Percentiles rank a stretch among this genome's conserved stretches.
Evolutionary conservation across 441 rosid species (phyloP).

Genomic region (Jatropha multifida): DNA sequence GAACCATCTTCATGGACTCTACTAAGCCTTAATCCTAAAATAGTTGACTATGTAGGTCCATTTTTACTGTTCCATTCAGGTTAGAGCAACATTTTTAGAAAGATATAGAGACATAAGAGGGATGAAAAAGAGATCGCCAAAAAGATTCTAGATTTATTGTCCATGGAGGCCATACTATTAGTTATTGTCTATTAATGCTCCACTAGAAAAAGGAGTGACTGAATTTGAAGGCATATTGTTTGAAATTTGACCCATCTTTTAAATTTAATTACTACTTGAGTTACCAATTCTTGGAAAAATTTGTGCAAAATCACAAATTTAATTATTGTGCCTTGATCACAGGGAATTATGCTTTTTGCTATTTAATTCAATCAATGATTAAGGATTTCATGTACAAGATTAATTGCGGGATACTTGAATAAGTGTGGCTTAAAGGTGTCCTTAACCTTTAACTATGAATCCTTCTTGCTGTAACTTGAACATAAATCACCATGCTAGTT

Average conservation of each 20-base stretch:
- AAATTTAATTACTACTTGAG: background rate
- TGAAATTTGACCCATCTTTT: background rate
- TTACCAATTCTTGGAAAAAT: background rate
- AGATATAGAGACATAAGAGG: background rate
- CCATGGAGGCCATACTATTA: background rate
- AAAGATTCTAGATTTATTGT: background rate
- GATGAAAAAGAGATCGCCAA: background rate
- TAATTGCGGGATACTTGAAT: background rate
- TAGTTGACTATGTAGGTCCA: background rate
- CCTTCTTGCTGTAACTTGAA: background rate
- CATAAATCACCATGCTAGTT: background rate
- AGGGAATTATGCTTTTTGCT: background rate
- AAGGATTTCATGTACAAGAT: background rate
- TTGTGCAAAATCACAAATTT: background rate
- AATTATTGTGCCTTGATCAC: background rate
- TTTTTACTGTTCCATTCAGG: background rate
- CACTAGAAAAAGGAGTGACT: background rate
- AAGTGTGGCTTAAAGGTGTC: background rate
- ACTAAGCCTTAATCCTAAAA: background rate
- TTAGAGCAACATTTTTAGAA: background rate
- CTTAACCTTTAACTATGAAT: background rate
- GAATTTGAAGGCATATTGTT: background rate
- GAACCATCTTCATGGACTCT: background rate
- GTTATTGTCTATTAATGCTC: background rate
- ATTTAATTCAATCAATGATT: background rate